Base-by-base conservation (phyloP, 192 early-diverging fungal genomes). In the Coemansia sp. region DNA sequence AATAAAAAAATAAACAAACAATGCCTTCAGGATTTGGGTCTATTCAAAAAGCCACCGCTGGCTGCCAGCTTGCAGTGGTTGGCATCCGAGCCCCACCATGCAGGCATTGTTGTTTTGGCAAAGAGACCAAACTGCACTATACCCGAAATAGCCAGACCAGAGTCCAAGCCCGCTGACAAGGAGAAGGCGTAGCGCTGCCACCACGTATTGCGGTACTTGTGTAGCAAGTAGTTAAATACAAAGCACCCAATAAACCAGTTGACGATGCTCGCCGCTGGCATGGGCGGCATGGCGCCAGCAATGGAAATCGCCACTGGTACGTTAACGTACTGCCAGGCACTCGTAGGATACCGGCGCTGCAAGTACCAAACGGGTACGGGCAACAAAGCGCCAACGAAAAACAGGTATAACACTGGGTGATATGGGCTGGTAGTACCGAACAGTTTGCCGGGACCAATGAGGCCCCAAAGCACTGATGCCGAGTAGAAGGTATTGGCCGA, bases 11-110 rank as follows among this genome's bases (percentile, higher is more conserved):
- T 33, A 14, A 60, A 29, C 31, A 13, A 56, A 56, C 24, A 56
- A 56, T 56, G 14, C 8, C 8, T 16, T 63, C 16, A 39, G 6
- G 19, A 68, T 45, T 34, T 44, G 65, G 31, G 35, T 11, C 72
- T 44, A 39, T 73, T 70, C 21, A 81, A 57, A 62, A 73, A 95
- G 79, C 98, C 97, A 44, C 97, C 97, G 66, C 95, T 95, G 21
- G 98, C 87, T 31, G 98, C 86, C 56, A 99, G 85, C 84, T 96
- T 97, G 87, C 98, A 99, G 63, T 98, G 91, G 78, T 98, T 97
- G 64, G 97, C 95, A 84, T 83, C 75, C 2, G 80, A 59, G 24
- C 80, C 80, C 80, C 80, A 83, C 75, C 75, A 83, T 33, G 74
- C 45, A 2, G 80, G 79, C 79, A 81, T 81, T 29, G 74, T 83